Conservation (phyloP, 1,284 basidiomycete species). For the Veloporphyrellus conicus region DNA sequence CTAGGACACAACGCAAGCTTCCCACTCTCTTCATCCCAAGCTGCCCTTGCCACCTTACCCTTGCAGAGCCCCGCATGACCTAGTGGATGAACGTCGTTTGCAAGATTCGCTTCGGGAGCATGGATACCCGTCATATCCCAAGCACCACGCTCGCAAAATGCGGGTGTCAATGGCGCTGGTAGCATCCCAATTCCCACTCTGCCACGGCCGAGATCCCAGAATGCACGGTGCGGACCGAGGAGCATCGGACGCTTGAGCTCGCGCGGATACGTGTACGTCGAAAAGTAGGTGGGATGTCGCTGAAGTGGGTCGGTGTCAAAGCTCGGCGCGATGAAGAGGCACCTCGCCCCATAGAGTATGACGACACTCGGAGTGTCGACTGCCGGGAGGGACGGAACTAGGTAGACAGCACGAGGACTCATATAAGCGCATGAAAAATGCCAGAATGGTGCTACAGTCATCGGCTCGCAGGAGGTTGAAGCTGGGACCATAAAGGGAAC, state of each 20-base stretch:
- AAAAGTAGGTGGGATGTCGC: conserved; percentile 16
- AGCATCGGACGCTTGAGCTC: conserved; percentile 9
- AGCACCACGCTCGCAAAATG: conserved; percentile 5
- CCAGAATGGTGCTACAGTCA: conserved; percentile 7
- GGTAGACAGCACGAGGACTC: conserved; percentile 7
- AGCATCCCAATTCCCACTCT: conserved; percentile 10
- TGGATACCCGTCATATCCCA: conserved; percentile 9
- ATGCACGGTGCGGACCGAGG: conserved; percentile 14
- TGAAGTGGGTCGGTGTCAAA: conserved; percentile 13
- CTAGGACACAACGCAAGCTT: conserved; percentile 10
- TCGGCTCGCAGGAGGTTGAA: not conserved
- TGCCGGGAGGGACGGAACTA: conserved; percentile 11
- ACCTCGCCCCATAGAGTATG: conserved; percentile 8
- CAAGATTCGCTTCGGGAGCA: conserved; percentile 9
- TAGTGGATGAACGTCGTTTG: conserved; percentile 4
- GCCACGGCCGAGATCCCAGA: conserved; percentile 15
- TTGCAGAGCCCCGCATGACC: not conserved
- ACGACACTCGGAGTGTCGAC: conserved; percentile 11
- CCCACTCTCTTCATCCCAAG: conserved; percentile 18
- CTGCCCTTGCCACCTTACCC: conserved; percentile 3
- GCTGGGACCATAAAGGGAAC: not conserved
- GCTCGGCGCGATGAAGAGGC: conserved; percentile 9
- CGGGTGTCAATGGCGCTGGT: conserved; percentile 5
- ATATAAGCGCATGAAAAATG: conserved; percentile 10
- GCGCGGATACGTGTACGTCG: conserved; percentile 9